Percentiles rank a stretch among this genome's conserved stretches.
Evolutionary conservation across 192 early-diverging fungal species (phyloP).

Genomic region (Coemansia sp.): DNA sequence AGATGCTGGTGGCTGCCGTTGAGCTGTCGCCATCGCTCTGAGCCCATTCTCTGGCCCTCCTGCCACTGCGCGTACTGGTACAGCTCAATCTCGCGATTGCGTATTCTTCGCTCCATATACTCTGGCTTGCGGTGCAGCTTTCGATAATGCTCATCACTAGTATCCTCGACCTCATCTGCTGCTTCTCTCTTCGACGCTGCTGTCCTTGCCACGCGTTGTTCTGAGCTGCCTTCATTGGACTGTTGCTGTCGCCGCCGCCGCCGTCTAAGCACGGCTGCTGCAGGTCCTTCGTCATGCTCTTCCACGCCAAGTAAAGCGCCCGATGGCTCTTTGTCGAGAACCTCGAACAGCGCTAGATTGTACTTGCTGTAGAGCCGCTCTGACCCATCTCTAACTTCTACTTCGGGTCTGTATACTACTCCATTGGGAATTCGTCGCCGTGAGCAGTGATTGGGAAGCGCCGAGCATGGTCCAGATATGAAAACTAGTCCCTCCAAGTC

Average conservation of each 20-base stretch:
- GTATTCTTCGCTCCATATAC: constrained; percentile 46
- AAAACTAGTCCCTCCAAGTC: constrained; percentile 40
- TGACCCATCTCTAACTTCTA: constrained; percentile 31
- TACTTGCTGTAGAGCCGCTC: constrained; percentile 43
- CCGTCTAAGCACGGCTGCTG: constrained; percentile 31
- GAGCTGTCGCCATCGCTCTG: constrained; percentile 13
- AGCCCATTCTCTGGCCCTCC: constrained; percentile 29
- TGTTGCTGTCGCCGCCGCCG: constrained; percentile 15
- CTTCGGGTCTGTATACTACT: constrained; percentile 29
- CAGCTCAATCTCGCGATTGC: constrained; percentile 53
- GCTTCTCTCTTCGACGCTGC: not conserved
- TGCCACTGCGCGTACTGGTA: constrained; percentile 54
- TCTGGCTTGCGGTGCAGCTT: constrained; percentile 47
- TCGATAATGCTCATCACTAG: constrained; percentile 37
- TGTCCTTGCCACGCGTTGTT: not conserved
- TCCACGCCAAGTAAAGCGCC: not conserved
- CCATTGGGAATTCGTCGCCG: constrained; percentile 10
- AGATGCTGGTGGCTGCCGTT: constrained; percentile 9
- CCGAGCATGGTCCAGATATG: constrained; percentile 25
- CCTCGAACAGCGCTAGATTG: constrained; percentile 40
- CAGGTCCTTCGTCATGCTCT: constrained; percentile 16
- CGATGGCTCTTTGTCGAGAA: constrained; percentile 5
- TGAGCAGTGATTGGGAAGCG: constrained; percentile 16
- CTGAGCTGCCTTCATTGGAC: not conserved
- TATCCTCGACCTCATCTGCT: constrained; percentile 21